Base-by-base conservation (phyloP, 805 yeast genomes). In the Starmerella etchellsii region DNA sequence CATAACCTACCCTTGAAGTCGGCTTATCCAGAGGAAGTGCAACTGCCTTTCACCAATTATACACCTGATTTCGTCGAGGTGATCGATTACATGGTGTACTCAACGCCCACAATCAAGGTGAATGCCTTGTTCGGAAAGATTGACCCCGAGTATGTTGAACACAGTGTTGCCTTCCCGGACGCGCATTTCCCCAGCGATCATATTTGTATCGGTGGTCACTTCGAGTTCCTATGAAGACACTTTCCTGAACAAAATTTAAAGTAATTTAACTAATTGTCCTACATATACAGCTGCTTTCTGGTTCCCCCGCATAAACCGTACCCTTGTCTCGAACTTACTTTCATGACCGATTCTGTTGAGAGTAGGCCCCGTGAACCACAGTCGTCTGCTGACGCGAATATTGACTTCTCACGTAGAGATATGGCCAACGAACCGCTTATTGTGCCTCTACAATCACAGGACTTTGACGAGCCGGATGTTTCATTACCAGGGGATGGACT, bases 151-250 rank as follows among this genome's bases (percentile, higher is more conserved):
- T 91, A 91, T 58, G 69, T 78, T 35, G 65, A 71, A 41, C 77
- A 77, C 50, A 76, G 76, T 46, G 79, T 91, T 57, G 99, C 97
- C 7, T 76, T 91, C 61, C 99, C 99, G 18, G 83, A 83, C 56
- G 83, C 85, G 19, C 82, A 85, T 58, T 81, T 79, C 65, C 95
- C 97, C 20, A 82, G 94, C 36, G 97, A 88, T 61, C 97, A 88
- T 63, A 73, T 88, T 54, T 87, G 95, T n/a, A 65, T 88, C 47
- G 71, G 84, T 41, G 69, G 87, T 16, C 76, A 78, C 58, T 78
- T 88, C 54, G 82, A 76, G 54, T 73, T 85, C 55, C 74, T 33
- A 26, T 42, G 20, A 19, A n/a, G n/a, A n/a, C n/a, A n/a, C n/a
- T n/a, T n/a, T n/a, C n/a, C n/a, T n/a, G n/a, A n/a, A n/a, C n/a